Evolutionary conservation across 495 filamentous ascomycete genomes (phyloP).

Genomic region (Peziza echinospora): DNA sequence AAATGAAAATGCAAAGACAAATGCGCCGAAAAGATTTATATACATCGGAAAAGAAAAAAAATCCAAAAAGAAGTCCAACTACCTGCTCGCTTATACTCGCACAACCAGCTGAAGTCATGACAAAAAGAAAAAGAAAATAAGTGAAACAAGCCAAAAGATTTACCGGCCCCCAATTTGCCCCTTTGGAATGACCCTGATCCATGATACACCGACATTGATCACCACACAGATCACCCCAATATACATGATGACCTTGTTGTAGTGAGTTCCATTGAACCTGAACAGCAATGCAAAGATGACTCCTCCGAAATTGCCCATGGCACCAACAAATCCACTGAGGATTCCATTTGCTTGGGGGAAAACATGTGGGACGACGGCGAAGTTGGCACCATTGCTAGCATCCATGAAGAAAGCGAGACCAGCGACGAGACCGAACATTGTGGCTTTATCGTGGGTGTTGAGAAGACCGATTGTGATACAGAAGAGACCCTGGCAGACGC

Average conservation of each 20-base stretch:
- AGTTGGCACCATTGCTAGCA: slow-evolving; percentile 67
- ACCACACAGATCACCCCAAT: slow-evolving; percentile 55
- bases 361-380: slow-evolving; percentile 66
- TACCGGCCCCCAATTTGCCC: slow-evolving; percentile 42
- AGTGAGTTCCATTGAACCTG: slow-evolving; percentile 46
- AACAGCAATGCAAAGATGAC: slow-evolving; percentile 75
- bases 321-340: slow-evolving; percentile 56
- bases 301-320: slow-evolving; percentile 63
- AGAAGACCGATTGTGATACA: slow-evolving; percentile 47
- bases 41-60: too few species aligned
- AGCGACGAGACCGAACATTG: slow-evolving; percentile 59
- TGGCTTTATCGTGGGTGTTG: slow-evolving; percentile 34
- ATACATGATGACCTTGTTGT: slow-evolving; percentile 54
- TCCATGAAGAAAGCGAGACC: slow-evolving; percentile 64
- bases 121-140: too few species aligned
- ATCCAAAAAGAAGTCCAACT: too few species aligned
- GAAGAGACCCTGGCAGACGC: slow-evolving; percentile 42
- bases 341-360: slow-evolving; percentile 56
- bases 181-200: slow-evolving; percentile 52
- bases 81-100: too few species aligned
- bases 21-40: too few species aligned
- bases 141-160: too few species aligned
- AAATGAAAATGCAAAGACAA: too few species aligned
- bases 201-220: slow-evolving; percentile 42
- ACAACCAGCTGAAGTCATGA: too few species aligned